Base-by-base conservation (phyloP, 2,329 filamentous ascomycete species). In the Penicillium decumbens region DNA sequence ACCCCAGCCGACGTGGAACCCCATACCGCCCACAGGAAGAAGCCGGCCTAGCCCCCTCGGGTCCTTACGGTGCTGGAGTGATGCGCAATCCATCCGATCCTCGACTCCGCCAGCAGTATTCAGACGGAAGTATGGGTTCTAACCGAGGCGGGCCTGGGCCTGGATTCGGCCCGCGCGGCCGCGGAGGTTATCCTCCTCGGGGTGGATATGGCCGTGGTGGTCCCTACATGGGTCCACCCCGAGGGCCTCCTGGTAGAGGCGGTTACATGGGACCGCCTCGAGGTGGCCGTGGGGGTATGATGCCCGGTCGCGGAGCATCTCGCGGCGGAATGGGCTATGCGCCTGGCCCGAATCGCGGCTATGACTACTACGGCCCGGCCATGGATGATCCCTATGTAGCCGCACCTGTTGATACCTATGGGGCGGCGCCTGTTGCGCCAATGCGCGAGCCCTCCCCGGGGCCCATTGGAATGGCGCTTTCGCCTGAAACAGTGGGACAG, bases 151-250 rank as follows among this genome's bases (percentile, higher is more conserved):
- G 67, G 32, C 63, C 67, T 29, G 64, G 68, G 12, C 63, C 64
- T 50, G 72, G 72, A 10, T 80, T 77, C 53, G 75, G 68, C 3
- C 71, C 75, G 7, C 78, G 80, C 49, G 80, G 81, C 23, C 76
- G 84, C 61, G 83, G 81, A 57, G 77, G 75, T 6, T 80, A 77
- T 55, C 73, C 72, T 3, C 66, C 68, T 20, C 67, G 74, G 46
- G 74, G 78, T 43, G 72, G 64, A 9, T 74, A 73, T 58, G 72
- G 72, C 28, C 67, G 71, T 12, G 71, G 71, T 33, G 67, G 65
- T 8, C 66, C 71, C 25, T 69, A 74, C 43, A 67, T 64, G 41
- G 66, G 61, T 27, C 62, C 64, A 43, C 49, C 54, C 30, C 50
- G 62, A 27, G 69, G 66, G 5, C 65, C 69, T 43, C 65, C 64